A percentile compares a stretch with the other conserved stretches of the same genome.
These are phyloP conservation scores for Takashimella koratensis DNA, from an alignment of 1,284 basidiomycete species.

Conservation along the genomic window DNA sequence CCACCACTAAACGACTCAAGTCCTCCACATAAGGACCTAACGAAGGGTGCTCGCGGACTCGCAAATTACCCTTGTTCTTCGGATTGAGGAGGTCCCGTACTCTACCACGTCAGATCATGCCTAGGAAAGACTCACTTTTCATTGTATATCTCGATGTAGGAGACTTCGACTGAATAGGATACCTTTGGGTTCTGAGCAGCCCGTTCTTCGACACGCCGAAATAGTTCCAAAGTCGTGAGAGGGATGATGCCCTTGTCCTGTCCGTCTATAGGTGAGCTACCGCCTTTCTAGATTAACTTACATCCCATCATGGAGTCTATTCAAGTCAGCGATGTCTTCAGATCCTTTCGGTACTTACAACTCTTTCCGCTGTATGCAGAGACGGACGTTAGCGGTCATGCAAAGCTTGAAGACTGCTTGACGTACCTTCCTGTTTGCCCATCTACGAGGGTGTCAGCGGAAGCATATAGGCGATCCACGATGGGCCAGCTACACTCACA, in stretches of 20 bases:
- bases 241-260: slow-evolving; percentile 97
- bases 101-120: slow-evolving; percentile 12
- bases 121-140: slow-evolving; percentile 60
- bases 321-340: slow-evolving; percentile 22
- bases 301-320: slow-evolving; percentile 92
- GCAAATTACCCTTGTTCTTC: slow-evolving; percentile 87
- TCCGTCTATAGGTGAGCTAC: slow-evolving; percentile 61
- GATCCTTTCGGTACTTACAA: slow-evolving; percentile 30
- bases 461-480: too few relatives aligned
- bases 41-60: slow-evolving; percentile 93
- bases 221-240: slow-evolving; percentile 88
- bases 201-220: slow-evolving; percentile 73
- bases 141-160: slow-evolving; percentile 97
- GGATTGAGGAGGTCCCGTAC: slow-evolving; percentile 93
- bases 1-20: slow-evolving; percentile 87
- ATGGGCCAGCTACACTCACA: too few relatives aligned
- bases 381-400: slow-evolving; percentile 10
- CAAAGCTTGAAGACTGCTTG: too few relatives aligned
- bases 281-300: slow-evolving; percentile 53
- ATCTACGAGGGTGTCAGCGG: slow-evolving; percentile 25
- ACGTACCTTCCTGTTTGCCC: slow-evolving; percentile 47
- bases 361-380: slow-evolving; percentile 38
- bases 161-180: slow-evolving; percentile 88
- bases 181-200: slow-evolving; percentile 64
- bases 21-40: slow-evolving; percentile 96